phyloP scores from a whole-genome alignment of 768 basidiomycete species.

The Tubosaeta sp. region DNA sequence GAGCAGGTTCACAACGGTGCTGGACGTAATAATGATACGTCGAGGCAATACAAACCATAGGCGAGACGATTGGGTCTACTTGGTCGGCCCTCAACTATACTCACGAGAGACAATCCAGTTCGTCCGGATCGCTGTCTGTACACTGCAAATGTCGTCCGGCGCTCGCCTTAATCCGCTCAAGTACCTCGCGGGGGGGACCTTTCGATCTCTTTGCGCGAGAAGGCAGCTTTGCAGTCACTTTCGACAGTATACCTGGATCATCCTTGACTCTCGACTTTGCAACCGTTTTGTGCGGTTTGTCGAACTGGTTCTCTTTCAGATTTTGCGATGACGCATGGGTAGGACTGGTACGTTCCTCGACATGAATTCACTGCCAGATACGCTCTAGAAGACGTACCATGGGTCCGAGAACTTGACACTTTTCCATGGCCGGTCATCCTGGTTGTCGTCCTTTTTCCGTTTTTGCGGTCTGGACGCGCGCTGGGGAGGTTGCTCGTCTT shows the following conservation, averaged over 20 bases:
- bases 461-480: constrained; percentile 12
- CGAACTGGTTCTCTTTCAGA: constrained; percentile 33
- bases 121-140: constrained; percentile 38
- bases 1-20: no score
- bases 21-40: no score
- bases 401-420: constrained; percentile 11
- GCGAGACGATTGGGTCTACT: not conserved
- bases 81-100: not conserved
- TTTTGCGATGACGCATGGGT: constrained; percentile 23
- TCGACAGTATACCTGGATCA: not conserved
- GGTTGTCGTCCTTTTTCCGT: constrained; percentile 17
- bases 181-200: constrained; percentile 38
- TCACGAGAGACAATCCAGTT: constrained; percentile 45
- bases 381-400: constrained; percentile 10
- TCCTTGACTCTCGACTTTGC: not conserved
- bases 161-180: constrained; percentile 35
- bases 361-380: no score
- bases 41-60: no score
- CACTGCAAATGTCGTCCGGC: constrained; percentile 14
- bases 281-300: not conserved
- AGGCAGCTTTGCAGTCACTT: not conserved
- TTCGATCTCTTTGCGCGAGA: constrained; percentile 17
- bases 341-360: constrained; percentile 3
- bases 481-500: constrained; percentile 1
- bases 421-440: constrained; percentile 24